Evolutionary conservation across 495 filamentous ascomycete genomes (phyloP), one percentile per base, ranked within the genome.

Genomic region (Penicillium canescens): DNA sequence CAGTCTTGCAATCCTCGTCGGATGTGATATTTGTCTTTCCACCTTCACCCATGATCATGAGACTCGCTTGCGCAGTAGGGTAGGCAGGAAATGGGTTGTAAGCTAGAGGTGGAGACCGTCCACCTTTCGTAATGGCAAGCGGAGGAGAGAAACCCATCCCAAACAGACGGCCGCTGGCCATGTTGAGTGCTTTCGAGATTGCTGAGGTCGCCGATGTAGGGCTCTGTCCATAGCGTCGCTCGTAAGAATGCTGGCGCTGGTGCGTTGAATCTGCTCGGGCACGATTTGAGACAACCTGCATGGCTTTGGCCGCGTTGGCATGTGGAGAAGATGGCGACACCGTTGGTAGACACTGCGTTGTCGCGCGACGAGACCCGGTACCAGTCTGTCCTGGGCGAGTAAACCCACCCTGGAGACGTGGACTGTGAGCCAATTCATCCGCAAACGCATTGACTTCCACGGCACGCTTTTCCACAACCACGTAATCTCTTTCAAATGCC

Each of bases 391-490:
- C 62, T 24, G 68, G 58, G 31, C 74, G 72, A 33, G 64, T 31
- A 31, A 70, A 65, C 0, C 74, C 71, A 8, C 71, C 67, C 42
- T 74, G 75, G 50, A 86, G 80, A 36, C 78, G 76, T 28, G 86
- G 86, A 52, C 89, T 90, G 42, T 90, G 84, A 14, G 90, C 91
- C 57, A 98, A 74, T 68, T 98, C 92, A 65, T 98, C 94, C 8
- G 94, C 94, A 65, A 98, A 90, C 4, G 94, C 93, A 72, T 98
- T 97, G 24, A 98, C 93, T 68, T 97, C 91, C 4, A 98, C 92
- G 7, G 87, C 86, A 46, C 86, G 86, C 75, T 97, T 98, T 70
- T 98, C 95, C 16, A 98, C 90, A 14, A 98, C 72, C 33, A 98
- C 93, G 58, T 97, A 98, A 59, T 97, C 94, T 57, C 92, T 79